Evolutionary conservation across 1,284 basidiomycete genomes (phyloP).

Genomic region (Ustilago tritici): DNA sequence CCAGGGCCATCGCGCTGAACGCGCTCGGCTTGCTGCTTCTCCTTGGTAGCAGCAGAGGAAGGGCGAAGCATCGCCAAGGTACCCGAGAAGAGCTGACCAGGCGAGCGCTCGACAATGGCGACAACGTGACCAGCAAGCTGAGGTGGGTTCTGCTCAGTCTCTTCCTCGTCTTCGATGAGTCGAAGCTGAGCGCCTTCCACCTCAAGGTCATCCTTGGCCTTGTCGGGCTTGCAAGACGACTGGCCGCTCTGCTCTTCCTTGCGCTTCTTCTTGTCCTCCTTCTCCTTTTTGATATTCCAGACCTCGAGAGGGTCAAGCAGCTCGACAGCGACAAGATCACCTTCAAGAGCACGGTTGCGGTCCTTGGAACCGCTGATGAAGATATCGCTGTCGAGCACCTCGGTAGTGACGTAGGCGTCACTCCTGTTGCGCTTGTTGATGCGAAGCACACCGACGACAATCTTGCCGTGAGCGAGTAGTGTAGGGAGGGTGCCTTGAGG

Average conservation of each 20-base stretch:
- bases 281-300: conserved; percentile 99
- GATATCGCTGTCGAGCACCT: conserved; percentile 97
- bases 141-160: conserved; percentile 78
- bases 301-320: conserved; percentile 85
- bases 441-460: conserved; percentile 95
- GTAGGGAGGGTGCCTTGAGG: conserved; percentile 97
- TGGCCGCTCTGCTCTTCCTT: conserved; percentile 98
- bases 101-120: conserved; percentile 97
- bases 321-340: conserved; percentile 98
- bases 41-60: conserved; percentile 97
- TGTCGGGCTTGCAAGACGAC: conserved; percentile 87
- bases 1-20: conserved; percentile 91
- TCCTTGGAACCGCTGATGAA: conserved; percentile 92
- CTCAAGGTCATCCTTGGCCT: conserved; percentile 99
- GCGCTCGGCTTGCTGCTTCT: conserved; percentile 98
- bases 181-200: conserved; percentile 97
- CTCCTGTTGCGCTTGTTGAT: conserved; percentile 99
- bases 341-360: conserved; percentile 96
- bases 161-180: conserved; percentile 92
- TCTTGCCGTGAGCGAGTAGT: conserved; percentile 94
- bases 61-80: conserved; percentile 94
- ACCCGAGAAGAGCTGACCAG: conserved; percentile 97
- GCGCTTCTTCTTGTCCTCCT: conserved; percentile 86
- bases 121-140: conserved; percentile 89
- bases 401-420: conserved; percentile 99